A percentile compares a stretch with the other conserved stretches of the same genome.
Conservation (phyloP, 352 stramenopile species). For the Phytophthora megakarya region DNA sequence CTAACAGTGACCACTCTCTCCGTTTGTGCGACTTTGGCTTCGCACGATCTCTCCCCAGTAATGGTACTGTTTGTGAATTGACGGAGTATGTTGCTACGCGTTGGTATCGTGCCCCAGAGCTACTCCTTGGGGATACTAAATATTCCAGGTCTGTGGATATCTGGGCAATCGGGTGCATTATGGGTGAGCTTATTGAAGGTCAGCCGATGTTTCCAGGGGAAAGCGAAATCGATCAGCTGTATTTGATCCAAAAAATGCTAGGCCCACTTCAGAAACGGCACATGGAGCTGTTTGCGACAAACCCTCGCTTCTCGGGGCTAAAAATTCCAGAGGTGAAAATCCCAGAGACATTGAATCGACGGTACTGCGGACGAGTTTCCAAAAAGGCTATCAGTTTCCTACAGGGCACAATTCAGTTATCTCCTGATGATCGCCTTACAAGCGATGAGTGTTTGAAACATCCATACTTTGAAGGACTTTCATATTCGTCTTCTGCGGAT, state of each 20-base stretch:
- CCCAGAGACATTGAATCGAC: constrained; percentile 92
- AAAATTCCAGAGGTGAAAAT: constrained; percentile 93
- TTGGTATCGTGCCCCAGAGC: constrained; percentile 98
- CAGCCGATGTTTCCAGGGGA: constrained; percentile 99
- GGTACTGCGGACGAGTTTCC: constrained; percentile 87
- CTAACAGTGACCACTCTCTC: constrained; percentile 93
- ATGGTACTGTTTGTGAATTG: constrained; percentile 89
- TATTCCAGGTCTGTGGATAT: constrained; percentile 97
- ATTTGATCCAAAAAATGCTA: constrained; percentile 99
- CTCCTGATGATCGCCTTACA: constrained; percentile 75
- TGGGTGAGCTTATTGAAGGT: constrained; percentile 96
- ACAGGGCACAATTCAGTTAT: constrained; percentile 74
- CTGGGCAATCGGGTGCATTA: constrained; percentile 98
- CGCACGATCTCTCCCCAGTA: constrained; percentile 78
- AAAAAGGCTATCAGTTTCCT: constrained; percentile 88
- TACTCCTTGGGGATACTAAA: constrained; percentile 98
- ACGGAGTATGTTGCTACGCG: constrained; percentile 99
- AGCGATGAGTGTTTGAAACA: constrained; percentile 84
- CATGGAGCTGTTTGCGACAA: constrained; percentile 91
- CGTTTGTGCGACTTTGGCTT: constrained; percentile 99
- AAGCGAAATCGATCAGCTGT: constrained; percentile 98
- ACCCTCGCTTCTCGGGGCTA: constrained; percentile 91
- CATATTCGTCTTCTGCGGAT: constrained; percentile 23
- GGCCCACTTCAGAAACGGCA: constrained; percentile 94
- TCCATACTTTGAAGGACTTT: constrained; percentile 87